These are phyloP conservation scores for Brassica balearica DNA, from an alignment of 441 rosid genomes.

Conservation along the genomic window DNA sequence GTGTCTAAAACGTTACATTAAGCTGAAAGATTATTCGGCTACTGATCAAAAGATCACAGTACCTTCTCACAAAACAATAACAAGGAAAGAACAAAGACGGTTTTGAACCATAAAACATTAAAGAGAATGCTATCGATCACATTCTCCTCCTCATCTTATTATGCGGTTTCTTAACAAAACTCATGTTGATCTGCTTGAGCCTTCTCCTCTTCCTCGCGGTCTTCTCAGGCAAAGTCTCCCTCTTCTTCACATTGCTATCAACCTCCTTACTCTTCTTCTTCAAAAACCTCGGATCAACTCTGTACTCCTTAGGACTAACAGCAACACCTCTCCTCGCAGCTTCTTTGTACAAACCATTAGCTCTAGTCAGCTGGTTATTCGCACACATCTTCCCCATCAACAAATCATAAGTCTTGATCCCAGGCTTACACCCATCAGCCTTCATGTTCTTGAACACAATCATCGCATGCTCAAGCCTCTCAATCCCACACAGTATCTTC, in stretches of 20 bases:
- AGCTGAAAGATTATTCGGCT: conserved; percentile 34
- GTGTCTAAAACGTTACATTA: conserved; percentile 15
- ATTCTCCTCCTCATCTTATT: conserved; percentile 47
- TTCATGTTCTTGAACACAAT: conserved; percentile 83
- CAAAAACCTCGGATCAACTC: conserved; percentile 64
- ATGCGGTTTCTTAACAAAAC: conserved; percentile 90
- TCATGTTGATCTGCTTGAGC: conserved; percentile 78
- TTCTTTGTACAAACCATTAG: conserved; percentile 73
- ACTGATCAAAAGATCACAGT: conserved; percentile 19
- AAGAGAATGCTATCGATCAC: conserved; percentile 22
- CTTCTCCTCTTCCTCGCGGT: conserved; percentile 83
- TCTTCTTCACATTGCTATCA: conserved; percentile 70
- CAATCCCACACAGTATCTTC: conserved; percentile 87
- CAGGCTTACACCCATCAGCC: conserved; percentile 71
- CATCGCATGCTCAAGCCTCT: conserved; percentile 95
- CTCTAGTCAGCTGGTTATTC: conserved; percentile 71
- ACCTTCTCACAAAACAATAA: conserved; percentile 12
- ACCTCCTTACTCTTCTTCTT: conserved; percentile 71
- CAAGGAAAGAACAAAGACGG: conserved; percentile 23
- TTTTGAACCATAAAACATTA: conserved; percentile 5
- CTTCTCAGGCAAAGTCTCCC: conserved; percentile 95
- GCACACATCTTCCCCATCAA: conserved; percentile 80
- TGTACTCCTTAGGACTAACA: conserved; percentile 73
- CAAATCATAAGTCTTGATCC: conserved; percentile 77
- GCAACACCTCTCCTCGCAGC: conserved; percentile 66